A percentile compares a stretch with the other conserved stretches of the same genome.
Evolutionary conservation across 352 stramenopile species (phyloP).

Genomic region (Hyaloperonospora brassicae): DNA sequence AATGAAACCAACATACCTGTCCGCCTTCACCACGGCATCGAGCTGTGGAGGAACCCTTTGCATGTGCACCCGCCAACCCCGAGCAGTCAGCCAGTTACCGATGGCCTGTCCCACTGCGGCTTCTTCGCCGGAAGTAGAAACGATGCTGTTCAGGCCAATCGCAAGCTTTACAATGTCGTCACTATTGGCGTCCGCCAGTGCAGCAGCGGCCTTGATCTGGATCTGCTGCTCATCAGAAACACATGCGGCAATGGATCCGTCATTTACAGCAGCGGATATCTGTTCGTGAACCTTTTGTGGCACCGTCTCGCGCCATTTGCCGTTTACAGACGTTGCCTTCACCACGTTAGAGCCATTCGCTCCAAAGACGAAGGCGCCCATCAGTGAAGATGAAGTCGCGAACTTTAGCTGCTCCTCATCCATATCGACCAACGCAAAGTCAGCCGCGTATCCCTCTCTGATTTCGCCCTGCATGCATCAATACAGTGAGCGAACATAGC

Average conservation of each 20-base stretch:
- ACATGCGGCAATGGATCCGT: conserved; percentile 3
- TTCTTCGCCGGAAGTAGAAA: conserved; percentile 69
- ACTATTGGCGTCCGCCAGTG: conserved; percentile 46
- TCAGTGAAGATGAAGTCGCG: conserved; percentile 38
- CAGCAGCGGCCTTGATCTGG: conserved; percentile 40
- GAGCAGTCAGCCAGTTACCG: conserved; percentile 49
- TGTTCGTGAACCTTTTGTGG: conserved; percentile 13
- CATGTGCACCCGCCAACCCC: conserved; percentile 66
- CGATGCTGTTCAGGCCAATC: conserved; percentile 60
- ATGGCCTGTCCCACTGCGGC: conserved; percentile 58
- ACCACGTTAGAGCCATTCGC: conserved; percentile 61
- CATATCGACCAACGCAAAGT: conserved; percentile 65
- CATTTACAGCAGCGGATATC: not conserved
- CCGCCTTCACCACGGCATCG: conserved; percentile 46
- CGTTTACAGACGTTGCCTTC: conserved; percentile 66
- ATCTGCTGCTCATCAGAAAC: conserved; percentile 37
- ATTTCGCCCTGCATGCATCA: conserved; percentile 42
- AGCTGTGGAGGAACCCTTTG: conserved; percentile 63
- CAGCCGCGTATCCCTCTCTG: conserved; percentile 49
- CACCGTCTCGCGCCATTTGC: conserved; percentile 50
- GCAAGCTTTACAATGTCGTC: conserved; percentile 57
- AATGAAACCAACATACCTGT: conserved; percentile 30
- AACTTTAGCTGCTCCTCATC: conserved; percentile 70
- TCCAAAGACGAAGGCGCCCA: conserved; percentile 66
- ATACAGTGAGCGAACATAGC: not conserved